These are phyloP conservation scores for Colletotrichum endophyticum DNA, from an alignment of 2,329 filamentous ascomycete species.

Conservation along the genomic window DNA sequence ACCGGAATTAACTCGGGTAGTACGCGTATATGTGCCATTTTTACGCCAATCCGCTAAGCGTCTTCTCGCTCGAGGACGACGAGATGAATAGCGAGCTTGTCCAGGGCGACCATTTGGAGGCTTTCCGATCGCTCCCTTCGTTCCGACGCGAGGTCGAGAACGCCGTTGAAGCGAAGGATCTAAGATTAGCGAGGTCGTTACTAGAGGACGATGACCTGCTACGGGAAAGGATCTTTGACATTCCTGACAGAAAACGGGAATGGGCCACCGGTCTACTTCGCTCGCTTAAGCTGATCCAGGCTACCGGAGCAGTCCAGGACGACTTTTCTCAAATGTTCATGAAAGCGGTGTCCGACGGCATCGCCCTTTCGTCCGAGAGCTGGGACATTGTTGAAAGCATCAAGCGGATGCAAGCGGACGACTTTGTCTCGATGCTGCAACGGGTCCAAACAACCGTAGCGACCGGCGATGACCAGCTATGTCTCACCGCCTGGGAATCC, in stretches of 20 bases:
- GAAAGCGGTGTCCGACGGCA: constrained; percentile 61
- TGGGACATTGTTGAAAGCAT: constrained; percentile 62
- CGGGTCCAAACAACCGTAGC: constrained; percentile 42
- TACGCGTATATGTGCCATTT: constrained; percentile 89
- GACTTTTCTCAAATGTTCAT: constrained; percentile 65
- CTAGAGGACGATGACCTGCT: constrained; percentile 67
- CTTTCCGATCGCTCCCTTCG: constrained; percentile 71
- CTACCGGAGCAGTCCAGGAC: constrained; percentile 37
- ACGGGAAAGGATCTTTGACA: constrained; percentile 41
- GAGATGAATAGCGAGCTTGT: constrained; percentile 37
- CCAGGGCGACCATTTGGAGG: constrained; percentile 67
- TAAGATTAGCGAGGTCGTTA: constrained; percentile 52
- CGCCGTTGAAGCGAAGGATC: constrained; percentile 46
- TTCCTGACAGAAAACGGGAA: constrained; percentile 36
- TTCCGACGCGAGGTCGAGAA: constrained; percentile 64
- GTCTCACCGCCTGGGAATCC: constrained; percentile 35
- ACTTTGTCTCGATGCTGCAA: constrained; percentile 46
- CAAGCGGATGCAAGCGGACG: constrained; percentile 63
- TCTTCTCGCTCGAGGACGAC: constrained; percentile 51
- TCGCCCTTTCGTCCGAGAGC: constrained; percentile 53
- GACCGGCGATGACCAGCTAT: constrained; percentile 41
- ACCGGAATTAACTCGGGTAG: constrained; percentile 40
- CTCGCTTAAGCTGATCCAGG: constrained; percentile 50
- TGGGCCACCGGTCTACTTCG: constrained; percentile 51
- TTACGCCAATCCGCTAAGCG: constrained; percentile 76